phyloP scores from a whole-genome alignment of 192 early-diverging fungal genomes.

The Neocallimastix lanati region DNA sequence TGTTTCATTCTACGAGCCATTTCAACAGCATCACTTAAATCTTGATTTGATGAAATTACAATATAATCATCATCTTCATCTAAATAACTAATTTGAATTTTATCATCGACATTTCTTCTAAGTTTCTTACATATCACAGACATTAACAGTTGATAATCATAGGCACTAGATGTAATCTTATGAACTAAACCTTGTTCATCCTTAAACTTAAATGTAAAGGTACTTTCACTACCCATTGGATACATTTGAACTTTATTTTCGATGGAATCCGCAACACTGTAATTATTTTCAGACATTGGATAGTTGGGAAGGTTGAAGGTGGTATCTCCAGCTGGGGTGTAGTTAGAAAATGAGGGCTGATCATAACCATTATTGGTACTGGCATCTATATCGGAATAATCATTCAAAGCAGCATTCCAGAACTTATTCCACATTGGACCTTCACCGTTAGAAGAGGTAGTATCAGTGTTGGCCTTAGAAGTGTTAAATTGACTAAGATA shows the following conservation, averaged over 20 bases:
- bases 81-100: conserved; percentile 51
- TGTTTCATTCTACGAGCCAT: conserved; percentile 27
- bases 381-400: conserved; percentile 17
- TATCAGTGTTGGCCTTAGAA: conserved; percentile 5
- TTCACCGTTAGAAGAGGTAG: not conserved
- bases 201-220: conserved; percentile 53
- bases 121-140: conserved; percentile 22
- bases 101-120: conserved; percentile 15
- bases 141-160: conserved; percentile 37
- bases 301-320: not conserved
- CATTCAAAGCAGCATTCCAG: conserved; percentile 44
- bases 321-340: not conserved
- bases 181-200: conserved; percentile 51
- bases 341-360: not conserved
- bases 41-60: conserved; percentile 51
- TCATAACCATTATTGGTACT: not conserved
- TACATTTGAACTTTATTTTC: conserved; percentile 1
- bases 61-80: conserved; percentile 87
- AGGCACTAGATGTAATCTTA: conserved; percentile 45
- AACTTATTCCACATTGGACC: conserved; percentile 63
- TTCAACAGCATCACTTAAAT: conserved; percentile 66
- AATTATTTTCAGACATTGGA: conserved; percentile 28
- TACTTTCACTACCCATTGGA: not conserved
- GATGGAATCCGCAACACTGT: conserved; percentile 39
- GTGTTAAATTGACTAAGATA: conserved; percentile 62